phyloP scores from a whole-genome alignment of 208 protist species.

The Wallacemonas sp. region DNA sequence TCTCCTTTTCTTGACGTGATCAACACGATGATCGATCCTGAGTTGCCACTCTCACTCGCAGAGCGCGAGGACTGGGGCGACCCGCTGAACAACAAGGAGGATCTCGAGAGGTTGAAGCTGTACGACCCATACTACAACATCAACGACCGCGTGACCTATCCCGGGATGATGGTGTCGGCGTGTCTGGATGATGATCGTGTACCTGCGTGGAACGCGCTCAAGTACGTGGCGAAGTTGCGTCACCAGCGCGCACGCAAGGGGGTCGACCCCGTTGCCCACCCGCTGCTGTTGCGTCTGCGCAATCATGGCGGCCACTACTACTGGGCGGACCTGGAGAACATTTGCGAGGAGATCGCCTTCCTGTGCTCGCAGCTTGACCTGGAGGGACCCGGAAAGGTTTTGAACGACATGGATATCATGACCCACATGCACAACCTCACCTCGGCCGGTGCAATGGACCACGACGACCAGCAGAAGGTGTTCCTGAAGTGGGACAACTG shows the following conservation, averaged over 20 bases:
- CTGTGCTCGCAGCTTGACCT: conserved; percentile 83
- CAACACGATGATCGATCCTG: conserved; percentile 92
- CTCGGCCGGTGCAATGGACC: conserved; percentile 83
- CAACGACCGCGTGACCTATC: conserved; percentile 89
- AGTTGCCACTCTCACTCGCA: conserved; percentile 88
- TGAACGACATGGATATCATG: conserved; percentile 94
- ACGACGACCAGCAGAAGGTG: conserved; percentile 89
- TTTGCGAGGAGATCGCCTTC: conserved; percentile 90
- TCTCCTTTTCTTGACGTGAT: conserved; percentile 95
- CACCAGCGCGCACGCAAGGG: conserved; percentile 73
- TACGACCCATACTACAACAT: conserved; percentile 93
- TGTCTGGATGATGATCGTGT: conserved; percentile 91
- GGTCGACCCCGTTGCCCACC: conserved; percentile 71
- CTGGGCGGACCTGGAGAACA: conserved; percentile 79
- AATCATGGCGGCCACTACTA: conserved; percentile 79
- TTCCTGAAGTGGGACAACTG: conserved; percentile 93
- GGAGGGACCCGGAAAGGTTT: conserved; percentile 76
- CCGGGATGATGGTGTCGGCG: conserved; percentile 90
- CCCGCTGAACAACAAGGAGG: conserved; percentile 73
- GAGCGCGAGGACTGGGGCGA: conserved; percentile 96
- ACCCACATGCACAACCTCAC: conserved; percentile 92
- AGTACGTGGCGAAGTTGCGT: conserved; percentile 88
- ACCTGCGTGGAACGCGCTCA: conserved; percentile 87
- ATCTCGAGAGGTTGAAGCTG: conserved; percentile 61
- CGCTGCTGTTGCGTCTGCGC: conserved; percentile 72